phyloP scores from a whole-genome alignment of 495 filamentous ascomycete species.

The Tuber calosporum region DNA sequence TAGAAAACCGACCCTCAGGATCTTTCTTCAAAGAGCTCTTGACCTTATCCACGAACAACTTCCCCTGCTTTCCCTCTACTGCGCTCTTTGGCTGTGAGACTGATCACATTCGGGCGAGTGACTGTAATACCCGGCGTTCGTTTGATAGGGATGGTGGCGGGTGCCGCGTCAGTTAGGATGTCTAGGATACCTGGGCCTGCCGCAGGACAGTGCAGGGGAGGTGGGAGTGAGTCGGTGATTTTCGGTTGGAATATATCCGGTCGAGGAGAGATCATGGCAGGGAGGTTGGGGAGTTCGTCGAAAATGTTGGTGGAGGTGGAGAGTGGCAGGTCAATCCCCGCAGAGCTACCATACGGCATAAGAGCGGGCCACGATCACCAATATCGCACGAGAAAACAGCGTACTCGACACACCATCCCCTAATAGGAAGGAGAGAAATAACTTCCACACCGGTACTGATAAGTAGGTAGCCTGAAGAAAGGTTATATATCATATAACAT shows the following conservation, averaged over 20 bases:
- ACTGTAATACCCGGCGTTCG: constrained; percentile 38
- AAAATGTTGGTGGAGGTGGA: constrained; percentile 88
- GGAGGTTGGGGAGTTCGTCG: constrained; percentile 71
- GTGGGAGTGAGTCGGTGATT: constrained; percentile 53
- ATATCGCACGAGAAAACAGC: too few species aligned
- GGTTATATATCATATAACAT: too few species aligned
- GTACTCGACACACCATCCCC: too few species aligned
- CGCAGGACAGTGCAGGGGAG: constrained; percentile 56
- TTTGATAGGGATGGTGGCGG: constrained; percentile 40
- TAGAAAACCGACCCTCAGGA: constrained; percentile 63
- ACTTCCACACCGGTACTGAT: too few species aligned
- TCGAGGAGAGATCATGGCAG: constrained; percentile 44
- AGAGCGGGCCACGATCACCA: too few species aligned
- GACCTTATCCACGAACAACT: constrained; percentile 71
- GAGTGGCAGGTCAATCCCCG: constrained; percentile 71
- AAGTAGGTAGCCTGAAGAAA: too few species aligned
- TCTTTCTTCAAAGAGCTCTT: constrained; percentile 75
- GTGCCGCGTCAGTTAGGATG: constrained; percentile 54
- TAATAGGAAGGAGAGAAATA: too few species aligned
- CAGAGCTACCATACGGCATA: too few species aligned
- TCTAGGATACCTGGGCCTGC: constrained; percentile 63
- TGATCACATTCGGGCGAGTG: constrained; percentile 69
- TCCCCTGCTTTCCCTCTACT: constrained; percentile 67
- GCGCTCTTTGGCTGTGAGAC: constrained; percentile 62
- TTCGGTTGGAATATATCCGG: constrained; percentile 4